A percentile compares a stretch with the other conserved stretches of the same genome.
phyloP scores from a whole-genome alignment of 2,329 filamentous ascomycete species.

The Trichophyton rubrum region DNA sequence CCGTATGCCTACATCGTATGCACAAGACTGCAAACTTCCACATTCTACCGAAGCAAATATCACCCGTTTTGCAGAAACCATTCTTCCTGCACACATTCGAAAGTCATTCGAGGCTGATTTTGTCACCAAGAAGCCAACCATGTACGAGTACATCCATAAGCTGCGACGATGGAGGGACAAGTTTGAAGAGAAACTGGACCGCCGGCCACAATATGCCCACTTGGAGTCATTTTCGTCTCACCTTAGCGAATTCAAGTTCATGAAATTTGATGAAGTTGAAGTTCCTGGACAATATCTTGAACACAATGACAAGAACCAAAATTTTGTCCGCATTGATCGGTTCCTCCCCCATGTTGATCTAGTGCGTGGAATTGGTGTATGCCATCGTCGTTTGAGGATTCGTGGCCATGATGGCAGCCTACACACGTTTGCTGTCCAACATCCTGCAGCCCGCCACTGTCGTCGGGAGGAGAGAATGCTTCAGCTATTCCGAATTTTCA shows the following conservation, averaged over 20 bases:
- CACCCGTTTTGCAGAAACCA: constrained; percentile 88
- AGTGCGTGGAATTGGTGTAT: constrained; percentile 78
- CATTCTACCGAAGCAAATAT: constrained; percentile 90
- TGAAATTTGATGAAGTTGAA: constrained; percentile 97
- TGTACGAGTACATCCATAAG: constrained; percentile 98
- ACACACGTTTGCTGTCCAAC: constrained; percentile 94
- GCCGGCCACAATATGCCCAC: constrained; percentile 57
- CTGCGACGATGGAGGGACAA: constrained; percentile 91
- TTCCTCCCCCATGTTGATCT: constrained; percentile 93
- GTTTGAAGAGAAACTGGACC: constrained; percentile 94
- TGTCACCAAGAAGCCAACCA: constrained; percentile 84
- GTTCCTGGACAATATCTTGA: constrained; percentile 93
- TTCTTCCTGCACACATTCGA: constrained; percentile 85
- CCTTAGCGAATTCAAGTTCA: constrained; percentile 90
- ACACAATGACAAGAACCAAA: constrained; percentile 97
- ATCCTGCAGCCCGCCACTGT: constrained; percentile 84
- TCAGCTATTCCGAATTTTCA: constrained; percentile 95
- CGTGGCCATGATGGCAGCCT: constrained; percentile 93
- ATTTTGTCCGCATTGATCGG: constrained; percentile 93
- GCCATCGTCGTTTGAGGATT: constrained; percentile 86
- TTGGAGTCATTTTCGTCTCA: constrained; percentile 81
- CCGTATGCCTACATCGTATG: constrained; percentile 73
- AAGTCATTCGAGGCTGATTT: constrained; percentile 98
- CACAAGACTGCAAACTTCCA: constrained; percentile 81
- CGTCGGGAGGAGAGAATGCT: constrained; percentile 87